Base-by-base conservation (phyloP, 352 stramenopile species). In the Pythium pyrilobum region DNA sequence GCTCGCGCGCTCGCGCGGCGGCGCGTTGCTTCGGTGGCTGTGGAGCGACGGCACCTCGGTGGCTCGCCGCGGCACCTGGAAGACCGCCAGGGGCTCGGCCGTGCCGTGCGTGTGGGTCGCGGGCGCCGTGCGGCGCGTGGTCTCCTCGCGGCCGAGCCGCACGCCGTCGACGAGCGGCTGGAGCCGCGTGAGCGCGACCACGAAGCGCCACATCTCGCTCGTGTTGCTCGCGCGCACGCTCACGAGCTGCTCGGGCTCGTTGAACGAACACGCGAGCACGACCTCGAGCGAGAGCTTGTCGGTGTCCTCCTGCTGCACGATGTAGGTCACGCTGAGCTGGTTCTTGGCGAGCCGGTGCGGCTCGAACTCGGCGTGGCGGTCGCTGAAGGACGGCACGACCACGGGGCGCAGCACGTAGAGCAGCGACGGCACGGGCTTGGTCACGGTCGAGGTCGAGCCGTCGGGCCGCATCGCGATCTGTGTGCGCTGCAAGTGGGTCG, bases 301-400 rank as follows among this genome's bases (percentile, higher is more conserved):
- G 7, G 53, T 41, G 9, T 62, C 38, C 16, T 62, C 44, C 27
- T 90, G 72, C 52, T 90, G 80, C 34, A 87, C 61, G 41, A 90
- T 81, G 51, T 86, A 90, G 39, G 80, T 90, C 51, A 90, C 66
- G 40, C 59, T 74, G 38, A 87, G 74, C 27, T 87, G 65, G 52
- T 71, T 68, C 3, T 16, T 25, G 8, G 76, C 72, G 13, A 87
- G 54, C 18, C 46, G 53, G 5, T 74, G 60, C 10, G 52, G 40
- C 21, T 66, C 56, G 28, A 81, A 86, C 15, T 65, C 56, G 44
- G 12, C 38, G 46, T 65, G 61, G 41, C 50, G 61, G 40, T 54
- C 48, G 46, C 61, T 65, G 32, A 84, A 72, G 0, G 38, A 46
- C 0, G 71, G 67, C 11, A 69, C 67, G 38, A 58, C 48, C 18